Percentiles rank a stretch among this genome's conserved stretches.
phyloP scores from a whole-genome alignment of 345 rosid species.

The Boechera retrofracta region DNA sequence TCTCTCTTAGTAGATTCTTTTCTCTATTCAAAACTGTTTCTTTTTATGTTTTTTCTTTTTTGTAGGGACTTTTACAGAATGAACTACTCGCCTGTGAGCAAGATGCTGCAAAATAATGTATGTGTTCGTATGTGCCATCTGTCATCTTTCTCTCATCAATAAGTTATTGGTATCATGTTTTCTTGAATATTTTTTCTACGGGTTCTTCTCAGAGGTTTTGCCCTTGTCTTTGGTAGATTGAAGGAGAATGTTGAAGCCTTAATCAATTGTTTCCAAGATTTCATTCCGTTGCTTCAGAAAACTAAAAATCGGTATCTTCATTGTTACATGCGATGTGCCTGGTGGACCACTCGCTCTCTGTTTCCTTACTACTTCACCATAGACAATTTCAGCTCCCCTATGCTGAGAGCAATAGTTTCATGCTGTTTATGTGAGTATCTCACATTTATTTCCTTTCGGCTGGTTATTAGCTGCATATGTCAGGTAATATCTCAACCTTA shows the following conservation, averaged over 20 bases:
- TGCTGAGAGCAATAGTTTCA: constrained; percentile 65
- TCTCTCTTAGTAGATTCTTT: no score
- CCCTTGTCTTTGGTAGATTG: constrained; percentile 50
- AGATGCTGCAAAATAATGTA: constrained; percentile 49
- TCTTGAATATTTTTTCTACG: constrained; percentile 13
- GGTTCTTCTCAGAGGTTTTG: constrained; percentile 29
- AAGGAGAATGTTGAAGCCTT: constrained; percentile 74
- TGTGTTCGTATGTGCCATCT: constrained; percentile 59
- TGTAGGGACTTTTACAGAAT: no score
- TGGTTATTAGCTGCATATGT: no score
- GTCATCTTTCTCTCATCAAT: constrained; percentile 17
- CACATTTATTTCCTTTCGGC: not conserved
- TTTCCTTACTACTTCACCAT: constrained; percentile 63
- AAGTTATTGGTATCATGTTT: constrained; percentile 15
- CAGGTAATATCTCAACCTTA: no score
- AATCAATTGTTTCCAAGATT: constrained; percentile 70
- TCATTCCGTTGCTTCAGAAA: constrained; percentile 57
- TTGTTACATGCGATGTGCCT: constrained; percentile 52
- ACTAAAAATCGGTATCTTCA: constrained; percentile 26
- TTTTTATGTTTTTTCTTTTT: no score
- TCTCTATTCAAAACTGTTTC: no score
- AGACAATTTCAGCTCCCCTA: constrained; percentile 50
- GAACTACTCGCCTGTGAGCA: constrained; percentile 52
- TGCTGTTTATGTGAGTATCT: constrained; percentile 72
- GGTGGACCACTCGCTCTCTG: constrained; percentile 72